phyloP scores from a whole-genome alignment of 1,284 basidiomycete species.

The Moesziomyces aphidis region DNA sequence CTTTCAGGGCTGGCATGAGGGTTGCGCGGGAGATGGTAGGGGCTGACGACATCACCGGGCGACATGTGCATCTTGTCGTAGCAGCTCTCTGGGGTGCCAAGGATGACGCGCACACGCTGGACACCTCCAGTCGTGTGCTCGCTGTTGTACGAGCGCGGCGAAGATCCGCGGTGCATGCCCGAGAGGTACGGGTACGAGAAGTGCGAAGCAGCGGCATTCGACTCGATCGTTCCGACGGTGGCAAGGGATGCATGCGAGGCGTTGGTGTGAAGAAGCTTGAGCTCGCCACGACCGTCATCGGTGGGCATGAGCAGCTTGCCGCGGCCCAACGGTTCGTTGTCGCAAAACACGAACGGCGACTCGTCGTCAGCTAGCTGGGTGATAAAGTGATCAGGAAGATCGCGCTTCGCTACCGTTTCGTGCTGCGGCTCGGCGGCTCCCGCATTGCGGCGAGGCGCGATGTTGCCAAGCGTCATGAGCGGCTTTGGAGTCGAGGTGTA shows the following conservation, averaged over 20 bases:
- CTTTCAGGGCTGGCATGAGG: slow-evolving; percentile 31
- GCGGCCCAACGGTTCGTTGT: slow-evolving; percentile 2
- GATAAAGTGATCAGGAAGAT: slow-evolving; percentile 47
- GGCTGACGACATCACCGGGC: slow-evolving; percentile 26
- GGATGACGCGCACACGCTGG: slow-evolving; percentile 23
- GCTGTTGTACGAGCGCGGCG: not conserved
- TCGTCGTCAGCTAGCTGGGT: slow-evolving; percentile 29
- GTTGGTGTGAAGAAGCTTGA: slow-evolving; percentile 14
- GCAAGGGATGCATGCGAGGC: slow-evolving; percentile 9
- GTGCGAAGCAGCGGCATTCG: slow-evolving; percentile 35
- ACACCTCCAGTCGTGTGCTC: not conserved
- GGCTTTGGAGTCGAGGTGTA: slow-evolving; percentile 18
- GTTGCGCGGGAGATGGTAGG: slow-evolving; percentile 30
- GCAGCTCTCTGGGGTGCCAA: slow-evolving; percentile 16
- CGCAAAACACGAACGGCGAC: not conserved
- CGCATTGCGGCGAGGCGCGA: slow-evolving; percentile 8
- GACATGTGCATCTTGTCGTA: slow-evolving; percentile 10
- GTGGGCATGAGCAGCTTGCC: slow-evolving; percentile 16
- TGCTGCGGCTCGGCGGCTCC: not conserved
- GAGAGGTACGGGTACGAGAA: slow-evolving; percentile 58
- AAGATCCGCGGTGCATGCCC: slow-evolving; percentile 42
- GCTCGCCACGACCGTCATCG: not conserved
- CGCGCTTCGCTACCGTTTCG: slow-evolving; percentile 3
- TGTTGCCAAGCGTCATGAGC: slow-evolving; percentile 19
- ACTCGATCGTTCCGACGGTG: slow-evolving; percentile 5